Base-by-base conservation (phyloP, 164 flowering plant species). In the Hamamelis virginiana region DNA sequence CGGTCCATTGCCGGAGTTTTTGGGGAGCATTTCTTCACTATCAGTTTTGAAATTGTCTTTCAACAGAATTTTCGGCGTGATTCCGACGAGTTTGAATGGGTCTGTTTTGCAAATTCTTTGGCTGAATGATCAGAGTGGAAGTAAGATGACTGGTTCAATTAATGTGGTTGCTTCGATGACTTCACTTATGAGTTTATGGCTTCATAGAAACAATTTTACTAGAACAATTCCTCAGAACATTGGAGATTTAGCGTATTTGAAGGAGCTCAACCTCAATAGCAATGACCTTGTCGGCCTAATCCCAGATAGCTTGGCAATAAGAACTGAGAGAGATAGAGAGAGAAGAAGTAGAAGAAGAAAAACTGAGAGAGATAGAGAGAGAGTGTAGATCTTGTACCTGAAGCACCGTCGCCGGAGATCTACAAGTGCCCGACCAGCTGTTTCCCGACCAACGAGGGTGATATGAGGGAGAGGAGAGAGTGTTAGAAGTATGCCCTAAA, bases 181-280 rank as follows among this genome's bases (percentile, higher is more conserved):
- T 18, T 80, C 84, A 9, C 75, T 87, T 2, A 76, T 66, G 0
- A 72, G 68, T 26, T 65, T 83, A 6, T 89, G 90, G 90, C 85
- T 89, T 59, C 92, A 89, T 56, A 90, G 92, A 25, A 89, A 89
- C 61, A 71, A 73, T 28, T 89, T 89, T 78, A 76, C 83, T 0
- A 92, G 95, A 9, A 26, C 72, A 9, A 87, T 89, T 71, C 91
- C 95, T 0, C 83, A 67, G 27, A 71, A 69, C 57, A 83, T 88
- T 69, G 89, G 90, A 8, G 66, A 65, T 46, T 76, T 89, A 64
- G 71, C 70, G 66, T 59, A 74, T 11, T 77, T 89, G 67, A 78
- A 71, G 67, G 84, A 83, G 60, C 84, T 89, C 18, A 78, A 88
- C 75, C 81, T 89, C 14, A 88, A 89, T 58, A 52, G 81, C 9